Percentiles rank a stretch among this genome's conserved stretches.
These are phyloP conservation scores for Eimeria necatrix DNA, from an alignment of 169 alveolate species.

Conservation along the genomic window DNA sequence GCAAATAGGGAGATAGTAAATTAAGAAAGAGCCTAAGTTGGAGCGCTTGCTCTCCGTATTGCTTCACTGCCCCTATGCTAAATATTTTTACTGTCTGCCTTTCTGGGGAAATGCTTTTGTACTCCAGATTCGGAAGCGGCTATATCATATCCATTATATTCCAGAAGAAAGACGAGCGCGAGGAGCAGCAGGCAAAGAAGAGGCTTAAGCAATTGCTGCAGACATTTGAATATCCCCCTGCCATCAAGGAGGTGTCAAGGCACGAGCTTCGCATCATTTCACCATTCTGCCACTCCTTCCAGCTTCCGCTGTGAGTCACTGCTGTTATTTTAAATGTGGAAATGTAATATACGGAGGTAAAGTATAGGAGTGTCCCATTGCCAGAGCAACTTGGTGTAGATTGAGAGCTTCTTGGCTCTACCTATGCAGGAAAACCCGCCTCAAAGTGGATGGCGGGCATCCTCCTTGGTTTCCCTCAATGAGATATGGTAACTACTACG, in stretches of 20 bases:
- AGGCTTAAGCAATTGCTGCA: slow-evolving; percentile 44
- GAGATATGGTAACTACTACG: too few species aligned
- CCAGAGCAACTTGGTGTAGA: too few species aligned
- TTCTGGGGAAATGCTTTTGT: background rate
- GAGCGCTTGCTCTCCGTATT: background rate
- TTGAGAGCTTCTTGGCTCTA: too few species aligned
- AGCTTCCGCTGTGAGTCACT: slow-evolving; percentile 62
- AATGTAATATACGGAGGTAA: too few species aligned
- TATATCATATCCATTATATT: slow-evolving; percentile 34
- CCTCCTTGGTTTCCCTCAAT: too few species aligned
- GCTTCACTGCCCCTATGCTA: slow-evolving; percentile 1
- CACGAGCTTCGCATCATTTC: slow-evolving; percentile 65
- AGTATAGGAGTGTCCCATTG: too few species aligned
- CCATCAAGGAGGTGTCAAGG: slow-evolving; percentile 33
- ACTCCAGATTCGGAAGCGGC: slow-evolving; percentile 78
- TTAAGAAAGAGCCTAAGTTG: background rate
- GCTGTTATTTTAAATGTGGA: too few species aligned
- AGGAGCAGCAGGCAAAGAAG: slow-evolving; percentile 56
- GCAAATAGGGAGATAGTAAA: slow-evolving; percentile 71
- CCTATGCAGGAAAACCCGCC: background rate
- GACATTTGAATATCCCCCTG: slow-evolving; percentile 48
- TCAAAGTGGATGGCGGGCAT: background rate
- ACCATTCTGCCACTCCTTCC: slow-evolving; percentile 47
- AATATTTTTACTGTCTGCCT: background rate
- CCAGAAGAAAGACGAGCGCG: slow-evolving; percentile 11